Conservation (phyloP, 371 early-diverging fungal genomes). For the Rhizopus delemar region DNA sequence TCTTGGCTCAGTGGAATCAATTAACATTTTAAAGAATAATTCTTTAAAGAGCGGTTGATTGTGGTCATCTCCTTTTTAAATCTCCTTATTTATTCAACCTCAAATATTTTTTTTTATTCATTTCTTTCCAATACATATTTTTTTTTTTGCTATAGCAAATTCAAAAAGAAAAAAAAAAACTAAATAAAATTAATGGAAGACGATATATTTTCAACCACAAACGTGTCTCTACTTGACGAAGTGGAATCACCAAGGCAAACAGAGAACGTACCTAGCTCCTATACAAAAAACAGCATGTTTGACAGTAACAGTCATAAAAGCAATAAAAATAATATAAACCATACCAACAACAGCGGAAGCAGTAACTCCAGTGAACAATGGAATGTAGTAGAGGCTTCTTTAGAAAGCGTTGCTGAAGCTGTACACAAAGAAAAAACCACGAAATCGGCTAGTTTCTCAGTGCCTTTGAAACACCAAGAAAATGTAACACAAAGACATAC, state of each 20-base stretch:
- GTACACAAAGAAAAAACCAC: slow-evolving; percentile 7
- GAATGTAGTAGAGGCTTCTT: not conserved
- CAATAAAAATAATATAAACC: not conserved
- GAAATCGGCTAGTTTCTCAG: slow-evolving; percentile 17
- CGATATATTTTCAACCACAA: slow-evolving; percentile 30
- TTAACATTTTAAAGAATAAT: no score
- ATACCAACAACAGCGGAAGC: not conserved
- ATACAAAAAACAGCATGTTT: not conserved
- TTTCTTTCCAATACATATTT: not conserved
- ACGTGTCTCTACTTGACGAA: slow-evolving; percentile 33
- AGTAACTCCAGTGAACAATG: slow-evolving; percentile 5
- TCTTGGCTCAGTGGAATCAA: no score
- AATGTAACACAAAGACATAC: slow-evolving; percentile 42
- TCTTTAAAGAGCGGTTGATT: no score
- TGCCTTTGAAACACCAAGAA: slow-evolving; percentile 68
- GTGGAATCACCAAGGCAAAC: slow-evolving; percentile 2
- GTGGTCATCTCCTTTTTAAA: no score
- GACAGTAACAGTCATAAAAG: slow-evolving; percentile 1
- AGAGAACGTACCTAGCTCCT: slow-evolving; percentile 8
- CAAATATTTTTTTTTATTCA: slow-evolving; percentile 2
- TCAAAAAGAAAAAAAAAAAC: not conserved
- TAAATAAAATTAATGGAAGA: slow-evolving; percentile 10
- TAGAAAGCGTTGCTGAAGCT: slow-evolving; percentile 6
- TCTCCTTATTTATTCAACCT: no score
- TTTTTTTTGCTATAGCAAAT: not conserved